Evolutionary conservation across 2,329 filamentous ascomycete genomes (phyloP).

Genomic region (Metarhizium anisopliae): DNA sequence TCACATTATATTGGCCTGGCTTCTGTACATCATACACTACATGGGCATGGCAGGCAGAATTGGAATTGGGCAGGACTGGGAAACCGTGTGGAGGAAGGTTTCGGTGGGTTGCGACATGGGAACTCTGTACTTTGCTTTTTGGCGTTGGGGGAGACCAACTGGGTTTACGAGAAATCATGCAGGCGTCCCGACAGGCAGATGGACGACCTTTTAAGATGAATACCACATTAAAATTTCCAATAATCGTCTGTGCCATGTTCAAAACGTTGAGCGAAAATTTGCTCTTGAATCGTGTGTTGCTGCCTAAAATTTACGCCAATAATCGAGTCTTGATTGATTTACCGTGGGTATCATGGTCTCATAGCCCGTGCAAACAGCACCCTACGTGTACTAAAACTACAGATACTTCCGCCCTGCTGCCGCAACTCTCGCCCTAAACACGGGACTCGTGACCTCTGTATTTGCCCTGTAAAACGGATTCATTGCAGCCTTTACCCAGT

Average conservation of each 20-base stretch:
- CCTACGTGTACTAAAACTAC: conserved; percentile 23
- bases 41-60: neutral
- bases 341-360: conserved; percentile 5
- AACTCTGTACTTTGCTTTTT: conserved; percentile 9
- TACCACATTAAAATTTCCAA: conserved; percentile 9
- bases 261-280: too few species aligned
- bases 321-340: neutral
- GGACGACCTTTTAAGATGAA: conserved; percentile 19
- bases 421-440: conserved; percentile 74
- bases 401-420: conserved; percentile 91
- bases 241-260: neutral
- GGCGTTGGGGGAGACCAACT: conserved; percentile 4
- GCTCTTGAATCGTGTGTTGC: neutral
- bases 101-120: conserved; percentile 20
- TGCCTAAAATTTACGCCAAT: neutral
- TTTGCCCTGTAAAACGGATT: conserved; percentile 88
- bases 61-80: neutral
- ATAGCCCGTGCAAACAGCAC: neutral
- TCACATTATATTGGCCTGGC: neutral
- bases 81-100: neutral
- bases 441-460: conserved; percentile 74
- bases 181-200: conserved; percentile 20
- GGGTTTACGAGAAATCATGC: conserved; percentile 9
- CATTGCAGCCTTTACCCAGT: conserved; percentile 95
- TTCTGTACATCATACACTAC: conserved; percentile 5